Conservation (phyloP, 805 yeast species). For the Nakazawaea peltata region DNA sequence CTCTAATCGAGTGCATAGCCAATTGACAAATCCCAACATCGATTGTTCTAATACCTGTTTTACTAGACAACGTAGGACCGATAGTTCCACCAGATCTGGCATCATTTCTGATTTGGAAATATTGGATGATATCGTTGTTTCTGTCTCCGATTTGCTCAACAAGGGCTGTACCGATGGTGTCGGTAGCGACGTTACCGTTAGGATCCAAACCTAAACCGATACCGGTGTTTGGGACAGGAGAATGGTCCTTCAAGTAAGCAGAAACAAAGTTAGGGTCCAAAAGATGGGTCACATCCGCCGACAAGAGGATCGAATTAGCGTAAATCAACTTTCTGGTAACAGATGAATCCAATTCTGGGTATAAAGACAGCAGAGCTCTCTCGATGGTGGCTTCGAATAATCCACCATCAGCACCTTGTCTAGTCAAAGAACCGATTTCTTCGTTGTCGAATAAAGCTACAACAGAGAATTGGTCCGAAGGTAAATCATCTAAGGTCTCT, state of each 20-base stretch:
- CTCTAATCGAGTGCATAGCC: conserved; percentile 83
- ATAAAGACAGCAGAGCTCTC: conserved; percentile 30
- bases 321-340: conserved; percentile 7
- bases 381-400: conserved; percentile 55
- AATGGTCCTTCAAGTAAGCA: conserved; percentile 69
- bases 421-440: conserved; percentile 73
- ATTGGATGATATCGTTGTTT: conserved; percentile 62
- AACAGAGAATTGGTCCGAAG: conserved; percentile 36
- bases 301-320: conserved; percentile 71
- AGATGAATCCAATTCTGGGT: neutral
- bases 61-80: conserved; percentile 61
- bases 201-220: conserved; percentile 65
- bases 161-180: conserved; percentile 61
- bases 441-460: conserved; percentile 73
- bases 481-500: conserved; percentile 18
- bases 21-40: conserved; percentile 80
- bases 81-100: conserved; percentile 85
- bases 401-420: conserved; percentile 81
- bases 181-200: conserved; percentile 80
- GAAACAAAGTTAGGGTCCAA: conserved; percentile 67
- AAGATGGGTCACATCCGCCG: conserved; percentile 82
- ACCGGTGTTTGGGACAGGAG: conserved; percentile 75
- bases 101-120: conserved; percentile 81
- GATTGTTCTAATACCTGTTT: conserved; percentile 67
- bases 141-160: conserved; percentile 59